A percentile compares a stretch with the other conserved stretches of the same genome.
Conservation (phyloP, 2,329 filamentous ascomycete species). For the Pestalotiopsis sp. region DNA sequence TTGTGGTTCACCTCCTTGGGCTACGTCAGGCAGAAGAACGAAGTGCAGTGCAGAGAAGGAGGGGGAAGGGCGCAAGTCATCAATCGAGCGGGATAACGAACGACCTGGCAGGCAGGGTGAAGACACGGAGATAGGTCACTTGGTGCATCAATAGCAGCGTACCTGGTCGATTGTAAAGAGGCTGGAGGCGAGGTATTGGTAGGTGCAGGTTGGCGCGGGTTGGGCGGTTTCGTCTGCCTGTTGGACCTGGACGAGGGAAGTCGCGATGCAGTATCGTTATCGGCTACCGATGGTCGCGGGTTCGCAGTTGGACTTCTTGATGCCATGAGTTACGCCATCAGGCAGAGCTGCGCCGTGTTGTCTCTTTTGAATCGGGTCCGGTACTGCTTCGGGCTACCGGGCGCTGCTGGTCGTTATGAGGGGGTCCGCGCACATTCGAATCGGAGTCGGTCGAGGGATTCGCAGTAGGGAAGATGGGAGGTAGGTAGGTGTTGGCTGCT, state of each 20-base stretch:
- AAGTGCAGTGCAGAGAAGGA: not conserved
- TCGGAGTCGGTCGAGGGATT: not conserved
- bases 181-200: slow-evolving; percentile 24
- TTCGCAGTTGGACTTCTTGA: slow-evolving; percentile 57
- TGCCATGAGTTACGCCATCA: slow-evolving; percentile 72
- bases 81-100: not conserved
- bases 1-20: not conserved
- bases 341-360: slow-evolving; percentile 32
- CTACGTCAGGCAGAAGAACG: not conserved
- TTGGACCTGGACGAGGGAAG: slow-evolving; percentile 39
- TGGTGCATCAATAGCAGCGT: slow-evolving; percentile 18
- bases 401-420: not conserved
- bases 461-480: not conserved
- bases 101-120: not conserved
- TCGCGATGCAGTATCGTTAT: slow-evolving; percentile 55
- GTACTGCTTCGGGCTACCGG: not conserved
- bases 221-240: slow-evolving; percentile 4
- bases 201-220: slow-evolving; percentile 26
- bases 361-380: not conserved
- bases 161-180: slow-evolving; percentile 29
- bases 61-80: not conserved
- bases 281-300: slow-evolving; percentile 54
- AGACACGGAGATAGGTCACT: not conserved
- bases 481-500: not conserved
- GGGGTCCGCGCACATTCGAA: not conserved